These are phyloP conservation scores for Microsporum ferrugineum DNA, from an alignment of 2,329 filamentous ascomycete species.

Conservation along the genomic window DNA sequence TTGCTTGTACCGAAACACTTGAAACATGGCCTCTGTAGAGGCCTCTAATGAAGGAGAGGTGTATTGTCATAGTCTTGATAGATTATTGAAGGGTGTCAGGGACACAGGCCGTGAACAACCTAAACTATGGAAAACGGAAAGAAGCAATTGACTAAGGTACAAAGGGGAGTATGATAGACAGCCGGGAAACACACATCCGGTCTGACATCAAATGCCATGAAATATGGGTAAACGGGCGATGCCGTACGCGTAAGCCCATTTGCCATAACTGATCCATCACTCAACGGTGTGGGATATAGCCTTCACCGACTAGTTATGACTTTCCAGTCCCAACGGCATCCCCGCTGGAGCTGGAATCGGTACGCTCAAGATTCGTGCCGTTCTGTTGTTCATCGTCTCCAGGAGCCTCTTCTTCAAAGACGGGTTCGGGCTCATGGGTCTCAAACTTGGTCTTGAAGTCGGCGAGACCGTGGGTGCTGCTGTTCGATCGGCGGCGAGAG, in stretches of 20 bases:
- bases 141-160: neutral
- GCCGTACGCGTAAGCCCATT: neutral
- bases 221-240: neutral
- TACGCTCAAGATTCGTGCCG: neutral
- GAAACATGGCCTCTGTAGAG: neutral
- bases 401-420: conserved; percentile 59
- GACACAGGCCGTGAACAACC: neutral
- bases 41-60: neutral
- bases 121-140: neutral
- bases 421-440: conserved; percentile 72
- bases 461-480: conserved; percentile 59
- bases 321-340: neutral
- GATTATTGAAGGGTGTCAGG: neutral
- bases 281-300: neutral
- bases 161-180: neutral
- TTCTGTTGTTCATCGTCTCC: conserved; percentile 1
- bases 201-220: neutral
- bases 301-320: neutral
- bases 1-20: neutral
- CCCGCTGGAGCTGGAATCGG: neutral
- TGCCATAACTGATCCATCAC: neutral
- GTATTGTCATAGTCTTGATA: neutral
- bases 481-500: conserved; percentile 84
- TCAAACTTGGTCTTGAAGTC: conserved; percentile 98
- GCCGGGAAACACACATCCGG: neutral